Base-by-base conservation (phyloP, 169 alveolate species). In the Cyclospora cayetanensis region DNA sequence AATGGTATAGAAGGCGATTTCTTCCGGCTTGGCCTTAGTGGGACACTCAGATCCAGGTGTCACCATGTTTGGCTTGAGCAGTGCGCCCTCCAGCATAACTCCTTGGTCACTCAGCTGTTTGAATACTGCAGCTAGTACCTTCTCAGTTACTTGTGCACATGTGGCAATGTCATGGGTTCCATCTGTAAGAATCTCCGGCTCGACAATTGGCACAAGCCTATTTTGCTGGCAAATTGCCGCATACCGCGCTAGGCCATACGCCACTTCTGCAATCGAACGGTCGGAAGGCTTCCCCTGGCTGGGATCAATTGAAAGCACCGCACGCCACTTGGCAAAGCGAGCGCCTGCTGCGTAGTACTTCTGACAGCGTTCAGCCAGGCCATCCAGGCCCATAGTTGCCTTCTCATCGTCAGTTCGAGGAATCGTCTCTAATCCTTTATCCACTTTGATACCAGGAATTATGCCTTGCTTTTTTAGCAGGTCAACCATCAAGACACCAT, bases 321-420 rank as follows among this genome's bases (percentile, higher is more conserved):
- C 99, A 94, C 99, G 97, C 99, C 99, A 99, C 96, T 99, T 99
- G 90, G 99, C 99, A 93, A 99, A 99, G 77, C 99, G 97, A 60
- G 99, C 99, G 50, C 99, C 99, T 82, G 98, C 97, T 55, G 96
- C 96, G 94, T 99, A 99, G 96, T 97, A 98, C 94, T 97, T 97
- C 85, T 96, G 94, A 98, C 99, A 98, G 94, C 99, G 95, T 72
- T 97, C 98, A 43, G 98, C 99, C 35, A 99, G 97, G 25, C 99
- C 99, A 93, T 99, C 99, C 80, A 99, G 96, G 53, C 99, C 99
- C 90, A 91, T 90, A 2, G 96, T 94, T 34, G 96, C 91, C 50
- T 94, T 95, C 92, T 97, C 99, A 42, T 96, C 99, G 50, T 98
- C 97, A 41, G 99, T 97, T 65, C 98, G 97, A 53, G 99, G 98